Percentiles rank a stretch among this genome's conserved stretches.
phyloP scores from a whole-genome alignment of 345 rosid genomes.

The Acer campestre region DNA sequence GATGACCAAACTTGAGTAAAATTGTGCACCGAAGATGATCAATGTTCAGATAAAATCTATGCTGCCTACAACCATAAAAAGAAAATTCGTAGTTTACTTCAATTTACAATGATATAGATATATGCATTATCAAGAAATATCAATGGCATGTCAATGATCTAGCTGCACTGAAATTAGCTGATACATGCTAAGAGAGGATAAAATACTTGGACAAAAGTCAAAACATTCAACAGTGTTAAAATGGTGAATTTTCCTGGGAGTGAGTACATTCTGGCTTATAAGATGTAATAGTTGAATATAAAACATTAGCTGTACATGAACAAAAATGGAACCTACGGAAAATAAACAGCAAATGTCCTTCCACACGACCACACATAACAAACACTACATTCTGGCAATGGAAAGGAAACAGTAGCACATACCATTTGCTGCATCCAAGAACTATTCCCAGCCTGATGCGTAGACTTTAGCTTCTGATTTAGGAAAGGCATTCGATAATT shows the following conservation, averaged over 20 bases:
- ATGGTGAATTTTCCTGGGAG: not conserved
- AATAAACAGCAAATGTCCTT: not conserved
- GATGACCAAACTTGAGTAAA: not conserved
- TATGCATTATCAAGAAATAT: slow-evolving; percentile 3
- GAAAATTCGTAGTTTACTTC: not conserved
- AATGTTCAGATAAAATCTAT: not conserved
- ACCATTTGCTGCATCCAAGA: slow-evolving; percentile 53
- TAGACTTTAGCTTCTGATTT: slow-evolving; percentile 36
- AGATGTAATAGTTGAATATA: not conserved
- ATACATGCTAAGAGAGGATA: slow-evolving; percentile 11
- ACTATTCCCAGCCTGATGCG: slow-evolving; percentile 31
- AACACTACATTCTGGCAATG: not conserved
- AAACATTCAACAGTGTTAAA: not conserved
- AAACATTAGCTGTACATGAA: not conserved
- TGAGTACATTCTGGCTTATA: not conserved
- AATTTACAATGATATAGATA: not conserved
- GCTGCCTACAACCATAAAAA: not conserved
- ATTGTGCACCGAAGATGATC: not conserved
- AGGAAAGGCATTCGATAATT: slow-evolving; percentile 32
- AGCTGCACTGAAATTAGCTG: slow-evolving; percentile 5
- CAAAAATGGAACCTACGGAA: not conserved
- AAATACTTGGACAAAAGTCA: not conserved
- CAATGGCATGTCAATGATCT: not conserved
- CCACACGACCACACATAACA: slow-evolving; percentile 10
- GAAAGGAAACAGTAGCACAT: slow-evolving; percentile 31